phyloP scores from a whole-genome alignment of 306 rosid species.

The Begonia peltatifolia region DNA sequence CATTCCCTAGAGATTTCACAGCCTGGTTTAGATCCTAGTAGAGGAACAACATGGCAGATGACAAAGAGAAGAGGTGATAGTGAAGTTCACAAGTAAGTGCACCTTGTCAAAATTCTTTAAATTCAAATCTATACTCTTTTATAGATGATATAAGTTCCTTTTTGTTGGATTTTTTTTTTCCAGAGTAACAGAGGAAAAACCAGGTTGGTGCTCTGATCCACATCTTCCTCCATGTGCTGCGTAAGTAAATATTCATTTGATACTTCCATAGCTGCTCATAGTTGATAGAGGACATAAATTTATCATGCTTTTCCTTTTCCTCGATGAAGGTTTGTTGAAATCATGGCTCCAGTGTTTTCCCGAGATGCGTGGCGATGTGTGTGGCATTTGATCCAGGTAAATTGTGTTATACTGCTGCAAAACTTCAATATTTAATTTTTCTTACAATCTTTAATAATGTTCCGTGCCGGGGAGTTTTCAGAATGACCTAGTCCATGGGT shows the following conservation, averaged over 20 bases:
- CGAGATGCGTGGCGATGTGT: constrained; percentile 99
- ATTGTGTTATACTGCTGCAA: background rate
- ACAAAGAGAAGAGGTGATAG: constrained; percentile 84
- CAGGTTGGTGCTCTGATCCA: constrained; percentile 95
- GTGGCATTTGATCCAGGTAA: constrained; percentile 96
- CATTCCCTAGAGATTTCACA: constrained; percentile 96
- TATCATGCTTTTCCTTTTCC: background rate
- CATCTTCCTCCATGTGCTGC: constrained; percentile 97
- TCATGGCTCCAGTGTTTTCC: constrained; percentile 98
- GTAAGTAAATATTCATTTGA: constrained; percentile 19
- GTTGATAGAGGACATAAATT: constrained; percentile 1
- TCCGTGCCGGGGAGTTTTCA: constrained; percentile 15
- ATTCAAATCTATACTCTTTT: background rate
- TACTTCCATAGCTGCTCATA: background rate
- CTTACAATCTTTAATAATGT: constrained; percentile 4
- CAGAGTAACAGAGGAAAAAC: constrained; percentile 74
- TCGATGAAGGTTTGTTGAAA: constrained; percentile 69
- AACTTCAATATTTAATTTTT: constrained; percentile 2
- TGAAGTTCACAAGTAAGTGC: constrained; percentile 89
- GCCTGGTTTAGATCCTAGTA: constrained; percentile 92
- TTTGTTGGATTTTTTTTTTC: constrained; percentile 11
- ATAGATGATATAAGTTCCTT: constrained; percentile 3
- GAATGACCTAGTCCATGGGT: constrained; percentile 97
- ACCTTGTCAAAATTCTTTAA: background rate
- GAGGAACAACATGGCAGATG: constrained; percentile 94